Evolutionary conservation across 768 basidiomycete genomes (phyloP).

Genomic region (Lactarius akahatsu): DNA sequence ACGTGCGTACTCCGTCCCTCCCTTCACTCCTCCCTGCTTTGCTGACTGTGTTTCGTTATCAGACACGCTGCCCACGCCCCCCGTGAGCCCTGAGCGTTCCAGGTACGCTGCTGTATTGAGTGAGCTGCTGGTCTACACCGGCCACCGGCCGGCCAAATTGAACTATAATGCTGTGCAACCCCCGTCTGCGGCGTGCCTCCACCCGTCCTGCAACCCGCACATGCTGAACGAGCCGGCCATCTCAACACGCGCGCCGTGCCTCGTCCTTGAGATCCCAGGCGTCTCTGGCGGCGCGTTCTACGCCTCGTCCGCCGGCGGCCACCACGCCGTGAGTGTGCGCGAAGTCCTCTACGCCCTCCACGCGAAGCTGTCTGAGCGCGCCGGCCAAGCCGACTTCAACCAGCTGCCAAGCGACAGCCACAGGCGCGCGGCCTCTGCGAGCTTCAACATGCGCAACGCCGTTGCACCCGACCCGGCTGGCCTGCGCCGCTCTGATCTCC

Average conservation of each 20-base stretch:
- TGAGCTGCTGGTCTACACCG: constrained; percentile 24
- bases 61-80: constrained; percentile 24
- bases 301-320: constrained; percentile 9
- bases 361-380: constrained; percentile 20
- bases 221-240: constrained; percentile 22
- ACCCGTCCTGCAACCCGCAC: constrained; percentile 22
- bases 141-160: constrained; percentile 19
- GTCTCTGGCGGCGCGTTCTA: constrained; percentile 20
- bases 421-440: constrained; percentile 20
- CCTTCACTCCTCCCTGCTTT: background rate
- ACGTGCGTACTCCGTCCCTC: constrained; percentile 11
- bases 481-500: constrained; percentile 25
- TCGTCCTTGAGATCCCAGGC: constrained; percentile 26
- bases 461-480: constrained; percentile 21
- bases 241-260: constrained; percentile 17
- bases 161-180: constrained; percentile 23
- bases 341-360: constrained; percentile 23
- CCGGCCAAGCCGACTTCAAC: constrained; percentile 20
- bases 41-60: background rate
- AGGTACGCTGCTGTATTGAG: constrained; percentile 22
- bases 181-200: constrained; percentile 21
- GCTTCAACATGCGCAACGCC: constrained; percentile 21
- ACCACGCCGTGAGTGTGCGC: constrained; percentile 24
- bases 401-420: constrained; percentile 19
- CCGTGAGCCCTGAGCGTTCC: constrained; percentile 24